Evolutionary conservation across 2,329 filamentous ascomycete genomes (phyloP).

Genomic region (Pseudocercospora fijiensis): DNA sequence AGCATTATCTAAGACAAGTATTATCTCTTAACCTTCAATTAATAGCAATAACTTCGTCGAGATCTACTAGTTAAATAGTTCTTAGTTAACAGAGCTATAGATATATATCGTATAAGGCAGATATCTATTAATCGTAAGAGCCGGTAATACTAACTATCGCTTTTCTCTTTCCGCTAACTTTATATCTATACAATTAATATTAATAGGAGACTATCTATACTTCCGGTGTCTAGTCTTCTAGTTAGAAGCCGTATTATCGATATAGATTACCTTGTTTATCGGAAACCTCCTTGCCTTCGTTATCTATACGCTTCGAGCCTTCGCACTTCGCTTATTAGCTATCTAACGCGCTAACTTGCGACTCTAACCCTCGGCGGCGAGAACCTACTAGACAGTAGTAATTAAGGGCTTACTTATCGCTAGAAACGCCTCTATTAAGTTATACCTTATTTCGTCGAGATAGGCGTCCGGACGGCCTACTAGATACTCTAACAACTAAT

Average conservation of each 20-base stretch:
- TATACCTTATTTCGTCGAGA: neutral
- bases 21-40: neutral
- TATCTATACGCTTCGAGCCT: neutral
- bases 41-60: neutral
- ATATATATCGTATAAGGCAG: neutral
- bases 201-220: neutral
- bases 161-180: neutral
- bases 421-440: neutral
- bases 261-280: neutral
- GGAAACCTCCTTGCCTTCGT: neutral
- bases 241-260: neutral
- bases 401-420: neutral
- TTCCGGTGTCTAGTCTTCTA: neutral
- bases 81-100: neutral
- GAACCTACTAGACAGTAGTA: neutral
- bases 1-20: too few species aligned
- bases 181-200: too few species aligned
- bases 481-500: too few species aligned
- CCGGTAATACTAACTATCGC: neutral
- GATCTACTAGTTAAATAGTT: neutral
- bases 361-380: neutral
- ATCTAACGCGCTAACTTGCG: neutral
- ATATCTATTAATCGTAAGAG: slow-evolving; percentile 4
- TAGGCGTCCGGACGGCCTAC: slow-evolving; percentile 1
- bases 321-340: neutral